Percentiles rank a stretch among this genome's conserved stretches.
phyloP scores from a whole-genome alignment of 768 basidiomycete species.

The Auricularia heimuer region DNA sequence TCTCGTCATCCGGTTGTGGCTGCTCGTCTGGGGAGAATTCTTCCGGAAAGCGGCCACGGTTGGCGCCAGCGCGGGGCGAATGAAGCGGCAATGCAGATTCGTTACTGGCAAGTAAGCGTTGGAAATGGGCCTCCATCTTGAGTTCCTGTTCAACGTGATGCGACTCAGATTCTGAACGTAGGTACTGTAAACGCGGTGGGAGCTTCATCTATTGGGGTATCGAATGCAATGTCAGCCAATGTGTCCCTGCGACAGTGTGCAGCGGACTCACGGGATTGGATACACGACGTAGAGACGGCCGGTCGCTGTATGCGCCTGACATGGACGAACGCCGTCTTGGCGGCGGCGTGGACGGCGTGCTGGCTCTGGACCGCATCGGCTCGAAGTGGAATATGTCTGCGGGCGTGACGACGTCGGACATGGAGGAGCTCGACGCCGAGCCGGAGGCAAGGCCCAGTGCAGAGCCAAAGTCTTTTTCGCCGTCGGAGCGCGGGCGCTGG shows the following conservation, averaged over 20 bases:
- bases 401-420: neutral
- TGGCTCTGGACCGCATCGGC: neutral
- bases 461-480: neutral
- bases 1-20: neutral
- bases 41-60: neutral
- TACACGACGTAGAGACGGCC: neutral
- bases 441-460: neutral
- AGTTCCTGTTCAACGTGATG: neutral
- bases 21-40: neutral
- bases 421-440: neutral
- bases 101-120: neutral
- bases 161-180: neutral
- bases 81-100: neutral
- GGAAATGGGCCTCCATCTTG: slow-evolving; percentile 2
- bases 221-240: neutral
- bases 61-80: neutral
- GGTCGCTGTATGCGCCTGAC: neutral
- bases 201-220: neutral
- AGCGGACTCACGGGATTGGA: neutral
- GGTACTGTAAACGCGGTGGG: neutral
- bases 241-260: neutral
- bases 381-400: neutral
- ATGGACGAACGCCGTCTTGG: neutral
- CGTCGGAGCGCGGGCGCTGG: neutral
- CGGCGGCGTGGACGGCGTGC: neutral